Evolutionary conservation across 2,329 filamentous ascomycete species (phyloP).

Genomic region (Metarhizium brunneum): DNA sequence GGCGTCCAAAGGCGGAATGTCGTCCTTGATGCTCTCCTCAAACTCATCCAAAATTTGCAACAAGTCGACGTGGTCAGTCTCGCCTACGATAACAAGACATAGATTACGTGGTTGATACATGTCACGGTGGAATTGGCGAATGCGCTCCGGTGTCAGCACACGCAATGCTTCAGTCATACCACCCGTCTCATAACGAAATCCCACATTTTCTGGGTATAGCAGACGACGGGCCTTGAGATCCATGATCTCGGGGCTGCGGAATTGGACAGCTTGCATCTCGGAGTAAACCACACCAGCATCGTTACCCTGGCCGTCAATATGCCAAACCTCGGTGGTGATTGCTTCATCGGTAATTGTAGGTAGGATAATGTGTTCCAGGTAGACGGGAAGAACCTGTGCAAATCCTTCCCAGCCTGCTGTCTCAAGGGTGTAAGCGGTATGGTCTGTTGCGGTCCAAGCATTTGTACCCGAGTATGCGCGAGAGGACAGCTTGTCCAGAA

Average conservation of each 20-base stretch:
- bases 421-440: conserved; percentile 92
- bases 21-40: conserved; percentile 74
- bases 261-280: conserved; percentile 95
- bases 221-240: conserved; percentile 71
- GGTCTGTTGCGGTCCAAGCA: conserved; percentile 93
- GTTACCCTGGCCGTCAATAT: conserved; percentile 85
- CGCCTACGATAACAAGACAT: conserved; percentile 83
- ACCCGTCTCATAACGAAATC: conserved; percentile 96
- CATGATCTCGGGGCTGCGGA: conserved; percentile 76
- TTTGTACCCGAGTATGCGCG: conserved; percentile 91
- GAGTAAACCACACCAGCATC: conserved; percentile 98
- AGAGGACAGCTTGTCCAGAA: conserved; percentile 88
- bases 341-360: conserved; percentile 88
- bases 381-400: conserved; percentile 85
- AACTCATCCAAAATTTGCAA: conserved; percentile 77
- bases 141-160: conserved; percentile 76
- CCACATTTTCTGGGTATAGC: conserved; percentile 80
- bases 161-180: conserved; percentile 91
- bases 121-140: conserved; percentile 85
- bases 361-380: conserved; percentile 86
- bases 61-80: conserved; percentile 74
- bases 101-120: conserved; percentile 99
- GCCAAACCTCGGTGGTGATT: conserved; percentile 93
- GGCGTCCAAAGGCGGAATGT: conserved; percentile 65
- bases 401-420: conserved; percentile 97